Conservation (phyloP, 352 stramenopile genomes). For the Elongisporangium undulatum region DNA sequence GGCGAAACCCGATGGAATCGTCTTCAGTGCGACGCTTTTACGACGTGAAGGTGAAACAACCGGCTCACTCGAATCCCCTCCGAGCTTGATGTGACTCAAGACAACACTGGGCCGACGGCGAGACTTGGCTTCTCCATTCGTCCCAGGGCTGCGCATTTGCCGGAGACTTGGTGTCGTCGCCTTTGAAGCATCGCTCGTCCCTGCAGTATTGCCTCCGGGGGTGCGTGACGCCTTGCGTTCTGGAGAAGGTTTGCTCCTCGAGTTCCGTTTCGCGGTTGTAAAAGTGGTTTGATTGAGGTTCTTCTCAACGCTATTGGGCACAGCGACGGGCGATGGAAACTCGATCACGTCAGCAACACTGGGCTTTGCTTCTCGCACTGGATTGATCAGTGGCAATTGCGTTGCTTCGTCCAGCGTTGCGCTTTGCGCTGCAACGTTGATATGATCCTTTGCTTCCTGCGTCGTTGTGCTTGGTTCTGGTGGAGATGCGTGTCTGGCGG, state of each 20-base stretch:
- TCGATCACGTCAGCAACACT: not conserved
- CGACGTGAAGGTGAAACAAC: not conserved
- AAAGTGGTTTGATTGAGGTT: not conserved
- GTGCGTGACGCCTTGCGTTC: not conserved
- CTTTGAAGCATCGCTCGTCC: not conserved
- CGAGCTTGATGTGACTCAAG: not conserved
- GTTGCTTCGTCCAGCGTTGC: not conserved
- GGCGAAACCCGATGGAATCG: conserved; percentile 7
- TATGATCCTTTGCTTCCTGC: not conserved
- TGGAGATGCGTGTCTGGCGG: not conserved
- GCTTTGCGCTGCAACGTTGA: not conserved
- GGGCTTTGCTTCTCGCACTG: not conserved
- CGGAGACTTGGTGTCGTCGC: not conserved
- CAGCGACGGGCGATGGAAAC: not conserved
- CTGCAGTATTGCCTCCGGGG: not conserved
- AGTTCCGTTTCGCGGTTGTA: not conserved
- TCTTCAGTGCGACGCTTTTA: not conserved
- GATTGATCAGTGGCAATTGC: not conserved
- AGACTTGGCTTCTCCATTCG: not conserved
- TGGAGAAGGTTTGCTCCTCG: not conserved
- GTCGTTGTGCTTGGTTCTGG: not conserved
- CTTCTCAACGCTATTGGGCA: not conserved
- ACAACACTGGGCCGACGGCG: not conserved
- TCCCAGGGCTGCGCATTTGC: not conserved
- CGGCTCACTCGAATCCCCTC: not conserved